Evolutionary conservation across 257 asterid species (phyloP).

Genomic region (Petunia secreta): DNA sequence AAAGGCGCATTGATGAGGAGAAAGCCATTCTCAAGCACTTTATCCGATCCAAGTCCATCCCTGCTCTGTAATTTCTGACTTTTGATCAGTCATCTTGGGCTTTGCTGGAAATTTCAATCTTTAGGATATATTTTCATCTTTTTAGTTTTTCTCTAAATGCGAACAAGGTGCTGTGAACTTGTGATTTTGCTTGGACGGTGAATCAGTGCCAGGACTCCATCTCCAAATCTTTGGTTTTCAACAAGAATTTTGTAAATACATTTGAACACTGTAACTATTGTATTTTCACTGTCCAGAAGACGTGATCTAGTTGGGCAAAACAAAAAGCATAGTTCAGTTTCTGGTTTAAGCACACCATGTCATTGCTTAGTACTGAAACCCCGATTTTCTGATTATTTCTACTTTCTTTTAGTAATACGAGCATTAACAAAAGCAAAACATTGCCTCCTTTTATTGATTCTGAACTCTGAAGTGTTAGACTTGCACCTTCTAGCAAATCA

Average conservation of each 20-base stretch:
- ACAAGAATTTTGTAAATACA: not conserved
- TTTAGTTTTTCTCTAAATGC: not conserved
- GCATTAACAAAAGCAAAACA: not conserved
- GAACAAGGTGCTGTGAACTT: not conserved
- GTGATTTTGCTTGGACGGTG: constrained; percentile 2
- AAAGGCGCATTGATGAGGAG: constrained; percentile 80
- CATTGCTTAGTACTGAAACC: too few species aligned
- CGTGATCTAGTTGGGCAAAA: not conserved
- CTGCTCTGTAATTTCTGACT: constrained; percentile 40
- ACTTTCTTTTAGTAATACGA: not conserved
- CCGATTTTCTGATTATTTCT: not conserved
- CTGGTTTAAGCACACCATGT: not conserved
- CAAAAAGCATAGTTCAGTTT: too few species aligned
- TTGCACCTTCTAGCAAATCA: not conserved
- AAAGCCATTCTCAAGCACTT: constrained; percentile 81
- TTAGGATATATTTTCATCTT: constrained; percentile 6
- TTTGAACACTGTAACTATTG: not conserved
- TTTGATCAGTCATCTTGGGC: not conserved
- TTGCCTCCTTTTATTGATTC: not conserved
- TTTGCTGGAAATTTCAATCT: not conserved
- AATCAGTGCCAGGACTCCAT: not conserved
- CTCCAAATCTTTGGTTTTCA: not conserved
- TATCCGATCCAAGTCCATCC: constrained; percentile 67
- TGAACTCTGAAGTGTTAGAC: not conserved
- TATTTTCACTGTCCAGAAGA: not conserved